Base-by-base conservation (phyloP, 2,329 filamentous ascomycete genomes). In the Albophoma yamanashiensis region DNA sequence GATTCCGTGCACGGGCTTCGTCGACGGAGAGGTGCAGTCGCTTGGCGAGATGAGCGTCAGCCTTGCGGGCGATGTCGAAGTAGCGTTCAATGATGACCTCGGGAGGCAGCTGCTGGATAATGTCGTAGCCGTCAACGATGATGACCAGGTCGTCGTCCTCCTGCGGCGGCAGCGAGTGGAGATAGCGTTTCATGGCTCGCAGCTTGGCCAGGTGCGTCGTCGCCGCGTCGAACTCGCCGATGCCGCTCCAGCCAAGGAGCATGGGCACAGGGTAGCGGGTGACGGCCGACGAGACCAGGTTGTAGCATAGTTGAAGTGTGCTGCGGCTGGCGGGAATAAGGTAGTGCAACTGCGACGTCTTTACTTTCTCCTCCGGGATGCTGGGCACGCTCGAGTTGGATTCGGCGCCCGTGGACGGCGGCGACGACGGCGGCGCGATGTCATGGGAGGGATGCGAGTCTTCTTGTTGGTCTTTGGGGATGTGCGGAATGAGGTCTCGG, bases 21-120 rank as follows among this genome's bases (percentile, higher is more conserved):
- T 69, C 61, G 22, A 70, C 64, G 27, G 66, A 68, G 57, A 73
- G 67, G 2, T 80, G 80, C 63, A 84, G 84, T 45, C 75, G 78
- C 57, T 75, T 70, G 42, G 74, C 71, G 50, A 87, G 71, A 34
- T 79, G 76, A 39, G 71, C 69, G 63, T 88, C 84, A 36, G 79
- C 81, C 57, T 77, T 76, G n/a, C 76, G 73, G 22, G 82, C 68
- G 20, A 84, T 72, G 17, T 76, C 73, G 63, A 85, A 82, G 69
- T 88, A 89, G 52, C 86, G 79, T 63, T 80, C 74, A 34, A 89
- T 79, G 64, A 89, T 73, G 25, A 88, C 76, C 50, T 86, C 81
- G 3, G 83, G 80, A 0, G 85, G 84, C 2, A 89, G 74, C 68
- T 89, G 87, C 61, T 88, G 83, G 73, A 85, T 84, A 1, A 84